Evolutionary conservation across 2,329 filamentous ascomycete species (phyloP).

Genomic region (Dothiorella sarmentorum): DNA sequence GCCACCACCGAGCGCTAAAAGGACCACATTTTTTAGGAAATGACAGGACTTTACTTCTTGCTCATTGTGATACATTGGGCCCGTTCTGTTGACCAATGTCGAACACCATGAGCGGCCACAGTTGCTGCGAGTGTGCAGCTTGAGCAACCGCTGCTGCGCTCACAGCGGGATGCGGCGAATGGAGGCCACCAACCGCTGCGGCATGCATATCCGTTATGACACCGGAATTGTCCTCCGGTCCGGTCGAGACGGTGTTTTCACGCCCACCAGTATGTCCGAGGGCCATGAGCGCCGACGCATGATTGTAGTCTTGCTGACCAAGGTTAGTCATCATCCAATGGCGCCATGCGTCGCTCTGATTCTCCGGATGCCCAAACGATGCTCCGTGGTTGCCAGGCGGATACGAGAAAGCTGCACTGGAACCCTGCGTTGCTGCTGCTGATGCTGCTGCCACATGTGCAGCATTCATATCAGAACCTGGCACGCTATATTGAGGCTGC

Average conservation of each 20-base stretch:
- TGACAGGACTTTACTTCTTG: neutral
- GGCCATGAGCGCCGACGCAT: slow-evolving; percentile 38
- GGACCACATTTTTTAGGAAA: neutral
- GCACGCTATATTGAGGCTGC: slow-evolving; percentile 27
- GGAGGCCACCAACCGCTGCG: slow-evolving; percentile 1
- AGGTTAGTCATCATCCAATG: slow-evolving; percentile 35
- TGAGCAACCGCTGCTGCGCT: slow-evolving; percentile 18
- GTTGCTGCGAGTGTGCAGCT: slow-evolving; percentile 16
- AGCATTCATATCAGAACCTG: slow-evolving; percentile 25
- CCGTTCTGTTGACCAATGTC: slow-evolving; percentile 16
- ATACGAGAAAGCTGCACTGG: slow-evolving; percentile 28
- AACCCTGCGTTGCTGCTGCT: slow-evolving; percentile 24
- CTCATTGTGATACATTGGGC: neutral
- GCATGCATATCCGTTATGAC: slow-evolving; percentile 10
- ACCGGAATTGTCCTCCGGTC: neutral
- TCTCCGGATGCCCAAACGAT: slow-evolving; percentile 24
- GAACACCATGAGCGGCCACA: slow-evolving; percentile 19
- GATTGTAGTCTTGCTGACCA: slow-evolving; percentile 26
- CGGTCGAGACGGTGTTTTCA: neutral
- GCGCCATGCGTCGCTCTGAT: slow-evolving; percentile 32
- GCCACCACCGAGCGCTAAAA: neutral
- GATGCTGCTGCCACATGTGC: slow-evolving; percentile 28
- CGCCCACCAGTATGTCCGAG: slow-evolving; percentile 21
- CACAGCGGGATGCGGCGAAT: slow-evolving; percentile 13
- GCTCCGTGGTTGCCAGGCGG: slow-evolving; percentile 14